These are phyloP conservation scores for Phylloporus gajari DNA, from an alignment of 1,284 basidiomycete genomes.

Conservation along the genomic window DNA sequence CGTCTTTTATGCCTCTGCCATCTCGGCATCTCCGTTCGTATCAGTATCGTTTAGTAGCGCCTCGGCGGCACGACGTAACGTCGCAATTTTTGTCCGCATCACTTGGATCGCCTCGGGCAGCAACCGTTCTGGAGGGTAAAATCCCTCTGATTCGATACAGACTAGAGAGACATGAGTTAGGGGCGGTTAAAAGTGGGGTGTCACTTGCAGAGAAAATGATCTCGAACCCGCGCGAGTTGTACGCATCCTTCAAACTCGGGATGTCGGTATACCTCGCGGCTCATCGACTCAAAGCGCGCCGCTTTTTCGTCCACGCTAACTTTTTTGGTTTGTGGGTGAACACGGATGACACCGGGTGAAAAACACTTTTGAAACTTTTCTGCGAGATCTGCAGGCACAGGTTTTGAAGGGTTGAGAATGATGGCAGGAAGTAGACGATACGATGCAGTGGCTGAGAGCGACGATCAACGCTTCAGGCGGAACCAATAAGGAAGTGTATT, in stretches of 20 bases:
- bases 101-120: slow-evolving; percentile 86
- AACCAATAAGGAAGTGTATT: slow-evolving; percentile 43
- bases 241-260: slow-evolving; percentile 91
- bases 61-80: slow-evolving; percentile 68
- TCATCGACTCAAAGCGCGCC: slow-evolving; percentile 90
- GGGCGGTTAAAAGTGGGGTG: neutral
- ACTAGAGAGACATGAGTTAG: slow-evolving; percentile 57
- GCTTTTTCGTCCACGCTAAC: slow-evolving; percentile 70
- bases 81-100: slow-evolving; percentile 83
- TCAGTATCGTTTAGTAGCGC: slow-evolving; percentile 54
- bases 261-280: slow-evolving; percentile 91
- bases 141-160: slow-evolving; percentile 90
- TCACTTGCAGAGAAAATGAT: slow-evolving; percentile 91
- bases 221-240: slow-evolving; percentile 86
- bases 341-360: slow-evolving; percentile 86
- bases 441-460: slow-evolving; percentile 82
- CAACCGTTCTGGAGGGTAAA: slow-evolving; percentile 88
- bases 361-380: slow-evolving; percentile 91
- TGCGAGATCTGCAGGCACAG: slow-evolving; percentile 70
- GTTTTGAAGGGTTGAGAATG: slow-evolving; percentile 71
- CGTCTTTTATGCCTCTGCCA: slow-evolving; percentile 43
- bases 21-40: slow-evolving; percentile 51
- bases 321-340: slow-evolving; percentile 67
- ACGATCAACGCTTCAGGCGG: slow-evolving; percentile 6
- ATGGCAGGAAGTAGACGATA: slow-evolving; percentile 94